These are phyloP conservation scores for Orbilia ellipsospora DNA, from an alignment of 2,329 filamentous ascomycete genomes.

Conservation along the genomic window DNA sequence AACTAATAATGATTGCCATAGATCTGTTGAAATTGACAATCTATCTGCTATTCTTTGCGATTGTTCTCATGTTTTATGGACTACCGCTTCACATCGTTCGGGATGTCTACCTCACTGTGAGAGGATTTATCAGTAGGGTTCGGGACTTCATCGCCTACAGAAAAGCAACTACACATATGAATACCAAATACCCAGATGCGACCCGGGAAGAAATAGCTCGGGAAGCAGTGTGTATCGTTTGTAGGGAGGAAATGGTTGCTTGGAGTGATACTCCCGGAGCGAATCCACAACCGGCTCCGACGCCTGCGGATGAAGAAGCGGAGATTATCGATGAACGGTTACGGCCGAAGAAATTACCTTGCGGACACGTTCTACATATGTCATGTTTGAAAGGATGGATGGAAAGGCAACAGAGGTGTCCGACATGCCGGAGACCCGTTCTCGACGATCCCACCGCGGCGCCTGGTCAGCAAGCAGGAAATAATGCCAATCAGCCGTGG, in stretches of 20 bases:
- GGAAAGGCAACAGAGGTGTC: conserved; percentile 95
- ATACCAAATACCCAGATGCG: conserved; percentile 86
- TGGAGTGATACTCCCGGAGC: conserved; percentile 70
- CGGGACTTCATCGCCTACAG: conserved; percentile 88
- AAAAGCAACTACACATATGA: conserved; percentile 93
- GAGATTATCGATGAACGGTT: conserved; percentile 67
- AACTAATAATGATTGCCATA: conserved; percentile 59
- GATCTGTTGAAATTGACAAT: conserved; percentile 92
- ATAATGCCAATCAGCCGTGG: conserved; percentile 5
- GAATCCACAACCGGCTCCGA: conserved; percentile 59
- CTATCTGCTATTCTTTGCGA: conserved; percentile 90
- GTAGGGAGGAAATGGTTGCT: conserved; percentile 91
- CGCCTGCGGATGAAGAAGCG: conserved; percentile 59
- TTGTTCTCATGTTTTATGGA: conserved; percentile 92
- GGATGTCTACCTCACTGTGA: conserved; percentile 91
- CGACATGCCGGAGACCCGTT: conserved; percentile 89
- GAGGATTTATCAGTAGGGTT: conserved; percentile 91
- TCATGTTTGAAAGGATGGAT: conserved; percentile 96
- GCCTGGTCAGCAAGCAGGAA: background rate
- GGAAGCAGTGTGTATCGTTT: conserved; percentile 97
- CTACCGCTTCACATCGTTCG: conserved; percentile 96
- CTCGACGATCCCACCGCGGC: conserved; percentile 64
- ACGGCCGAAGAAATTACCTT: conserved; percentile 94
- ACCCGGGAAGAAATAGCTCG: conserved; percentile 83
- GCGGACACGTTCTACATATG: conserved; percentile 93